These are phyloP conservation scores for Trichoderma sp. DNA, from an alignment of 2,329 filamentous ascomycete genomes.

Conservation along the genomic window DNA sequence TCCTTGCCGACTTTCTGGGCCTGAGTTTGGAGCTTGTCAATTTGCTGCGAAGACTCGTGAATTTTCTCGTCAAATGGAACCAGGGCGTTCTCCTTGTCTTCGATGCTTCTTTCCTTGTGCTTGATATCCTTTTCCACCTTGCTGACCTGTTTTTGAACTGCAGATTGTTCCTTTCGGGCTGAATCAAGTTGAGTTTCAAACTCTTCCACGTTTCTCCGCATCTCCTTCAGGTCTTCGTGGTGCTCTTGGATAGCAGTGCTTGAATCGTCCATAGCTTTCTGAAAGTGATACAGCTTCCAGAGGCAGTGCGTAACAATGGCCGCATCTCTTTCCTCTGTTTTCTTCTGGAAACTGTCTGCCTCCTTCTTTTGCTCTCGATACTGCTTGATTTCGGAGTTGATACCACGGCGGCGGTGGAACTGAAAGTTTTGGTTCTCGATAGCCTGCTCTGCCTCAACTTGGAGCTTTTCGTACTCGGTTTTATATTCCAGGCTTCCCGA, in stretches of 20 bases:
- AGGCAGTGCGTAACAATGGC: conserved; percentile 91
- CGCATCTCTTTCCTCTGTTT: conserved; percentile 85
- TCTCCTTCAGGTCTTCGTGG: conserved; percentile 92
- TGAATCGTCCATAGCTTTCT: conserved; percentile 89
- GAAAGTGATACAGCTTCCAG: conserved; percentile 96
- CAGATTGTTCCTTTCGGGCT: conserved; percentile 79
- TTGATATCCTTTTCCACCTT: conserved; percentile 87
- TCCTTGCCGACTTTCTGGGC: conserved; percentile 74
- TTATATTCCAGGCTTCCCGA: conserved; percentile 96
- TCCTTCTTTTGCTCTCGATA: conserved; percentile 97
- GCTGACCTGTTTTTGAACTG: conserved; percentile 72
- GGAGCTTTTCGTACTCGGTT: conserved; percentile 87
- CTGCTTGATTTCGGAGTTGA: conserved; percentile 97
- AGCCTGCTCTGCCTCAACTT: conserved; percentile 81
- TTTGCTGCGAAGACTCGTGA: conserved; percentile 70
- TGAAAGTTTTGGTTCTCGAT: conserved; percentile 87
- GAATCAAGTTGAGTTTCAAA: conserved; percentile 79
- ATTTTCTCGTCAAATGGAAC: conserved; percentile 94
- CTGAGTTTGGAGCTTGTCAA: conserved; percentile 66
- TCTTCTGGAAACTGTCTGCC: conserved; percentile 88
- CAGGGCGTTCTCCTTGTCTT: conserved; percentile 81
- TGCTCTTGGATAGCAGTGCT: conserved; percentile 88
- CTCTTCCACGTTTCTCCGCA: conserved; percentile 81
- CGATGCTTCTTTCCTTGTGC: conserved; percentile 80
- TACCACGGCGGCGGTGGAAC: conserved; percentile 83